Percentiles rank a stretch among this genome's conserved stretches.
phyloP scores from a whole-genome alignment of 2,329 filamentous ascomycete genomes.

The Chlorencoelia australis region DNA sequence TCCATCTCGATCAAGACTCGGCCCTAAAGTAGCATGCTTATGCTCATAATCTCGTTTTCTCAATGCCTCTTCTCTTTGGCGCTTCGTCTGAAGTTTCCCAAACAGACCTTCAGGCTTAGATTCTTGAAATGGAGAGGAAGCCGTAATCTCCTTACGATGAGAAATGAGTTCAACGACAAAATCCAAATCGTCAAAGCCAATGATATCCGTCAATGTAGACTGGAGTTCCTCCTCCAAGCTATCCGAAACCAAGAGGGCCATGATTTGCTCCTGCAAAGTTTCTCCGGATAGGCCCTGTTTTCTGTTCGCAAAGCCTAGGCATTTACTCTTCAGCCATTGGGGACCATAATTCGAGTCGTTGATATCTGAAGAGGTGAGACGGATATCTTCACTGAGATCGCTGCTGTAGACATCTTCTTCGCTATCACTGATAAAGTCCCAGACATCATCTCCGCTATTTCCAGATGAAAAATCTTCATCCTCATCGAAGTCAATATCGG shows the following conservation, averaged over 20 bases:
- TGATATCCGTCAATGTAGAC: constrained; percentile 75
- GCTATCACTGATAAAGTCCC: constrained; percentile 79
- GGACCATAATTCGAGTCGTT: constrained; percentile 37
- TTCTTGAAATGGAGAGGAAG: constrained; percentile 30
- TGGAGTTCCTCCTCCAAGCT: constrained; percentile 77
- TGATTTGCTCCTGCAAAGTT: constrained; percentile 69
- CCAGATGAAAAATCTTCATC: constrained; percentile 45
- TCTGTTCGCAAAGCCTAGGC: constrained; percentile 50
- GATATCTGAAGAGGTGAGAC: constrained; percentile 20
- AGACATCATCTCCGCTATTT: constrained; percentile 69
- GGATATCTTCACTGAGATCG: constrained; percentile 44
- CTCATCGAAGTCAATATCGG: constrained; percentile 54
- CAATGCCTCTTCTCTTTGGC: constrained; percentile 71
- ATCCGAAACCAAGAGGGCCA: constrained; percentile 60
- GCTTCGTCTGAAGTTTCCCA: constrained; percentile 57
- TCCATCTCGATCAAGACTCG: constrained; percentile 59
- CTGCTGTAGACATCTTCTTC: constrained; percentile 58
- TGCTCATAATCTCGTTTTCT: constrained; percentile 70
- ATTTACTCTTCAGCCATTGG: constrained; percentile 64
- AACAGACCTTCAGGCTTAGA: constrained; percentile 33
- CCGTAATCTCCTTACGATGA: constrained; percentile 59
- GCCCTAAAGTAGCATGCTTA: constrained; percentile 63
- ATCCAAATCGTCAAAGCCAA: constrained; percentile 90
- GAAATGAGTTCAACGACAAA: constrained; percentile 85
- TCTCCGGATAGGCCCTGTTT: constrained; percentile 57